These are phyloP conservation scores for Scytalidium lignicola DNA, from an alignment of 2,329 filamentous ascomycete species.

Conservation along the genomic window DNA sequence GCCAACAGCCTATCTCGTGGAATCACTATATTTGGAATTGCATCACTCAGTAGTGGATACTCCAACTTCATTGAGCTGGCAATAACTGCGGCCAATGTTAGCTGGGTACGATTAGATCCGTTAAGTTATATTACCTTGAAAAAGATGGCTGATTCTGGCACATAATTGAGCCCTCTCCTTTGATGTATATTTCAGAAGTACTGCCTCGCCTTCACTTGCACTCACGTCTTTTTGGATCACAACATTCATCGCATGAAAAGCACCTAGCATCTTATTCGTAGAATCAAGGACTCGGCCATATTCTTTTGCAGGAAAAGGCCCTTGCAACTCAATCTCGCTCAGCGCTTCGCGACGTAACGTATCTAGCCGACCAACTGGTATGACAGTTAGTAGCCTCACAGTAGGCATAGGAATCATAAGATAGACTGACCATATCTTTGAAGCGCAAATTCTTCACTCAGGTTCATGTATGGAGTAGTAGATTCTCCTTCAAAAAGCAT, in stretches of 20 bases:
- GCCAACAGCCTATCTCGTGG: conserved; percentile 78
- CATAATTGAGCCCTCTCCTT: conserved; percentile 77
- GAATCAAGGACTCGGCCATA: conserved; percentile 72
- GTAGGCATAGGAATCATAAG: conserved; percentile 3
- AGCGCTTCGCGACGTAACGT: conserved; percentile 65
- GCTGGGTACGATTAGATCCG: conserved; percentile 13
- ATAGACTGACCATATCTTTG: conserved; percentile 62
- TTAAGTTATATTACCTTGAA: conserved; percentile 34
- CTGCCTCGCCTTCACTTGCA: conserved; percentile 74
- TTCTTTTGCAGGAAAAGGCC: conserved; percentile 73
- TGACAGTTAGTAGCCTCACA: conserved; percentile 24
- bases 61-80: conserved; percentile 92
- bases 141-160: conserved; percentile 84
- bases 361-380: conserved; percentile 57
- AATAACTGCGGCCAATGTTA: conserved; percentile 50
- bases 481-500: conserved; percentile 58
- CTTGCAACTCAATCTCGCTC: conserved; percentile 84
- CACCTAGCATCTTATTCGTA: conserved; percentile 81
- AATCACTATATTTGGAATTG: conserved; percentile 75
- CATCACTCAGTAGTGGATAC: conserved; percentile 78
- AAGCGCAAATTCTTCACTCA: conserved; percentile 82
- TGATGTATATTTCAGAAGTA: conserved; percentile 72
- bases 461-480: conserved; percentile 69
- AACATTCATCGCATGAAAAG: conserved; percentile 94
- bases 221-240: conserved; percentile 76